Base-by-base conservation (phyloP, 805 yeast species). In the Kodamaea restingae region DNA sequence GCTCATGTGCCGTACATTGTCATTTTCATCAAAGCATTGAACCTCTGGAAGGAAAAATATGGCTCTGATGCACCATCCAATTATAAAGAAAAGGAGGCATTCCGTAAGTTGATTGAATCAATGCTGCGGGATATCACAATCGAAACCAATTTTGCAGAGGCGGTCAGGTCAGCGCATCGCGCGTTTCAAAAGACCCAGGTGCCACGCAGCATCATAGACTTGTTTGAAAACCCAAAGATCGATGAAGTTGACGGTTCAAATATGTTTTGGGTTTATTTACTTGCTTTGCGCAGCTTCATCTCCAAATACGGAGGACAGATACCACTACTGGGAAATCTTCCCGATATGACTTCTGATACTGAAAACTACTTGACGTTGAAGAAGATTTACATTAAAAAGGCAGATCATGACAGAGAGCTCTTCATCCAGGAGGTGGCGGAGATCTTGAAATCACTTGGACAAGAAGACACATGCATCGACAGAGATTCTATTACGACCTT, bases 271-370 rank as follows among this genome's bases (percentile, higher is more conserved):
- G 55, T 74, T 2, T 67, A 77, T 14, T 67, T 75, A 0, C 61
- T 58, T 29, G 84, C 88, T 0, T 62, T 87, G 36, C 62, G 70
- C 31, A 43, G 47, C 6, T 88, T 79, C 55, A 68, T 78, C 0
- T 45, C 36, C 0, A 31, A 33, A 29, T 58, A 63, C 15, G 51
- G 57, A 12, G 61, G 65, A 1, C 55, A 62, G 4, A 63, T 86
- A n/a, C 95, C 96, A 0, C 58, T 87, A 2, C 70, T 81, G 2
- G 96, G 95, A 0, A 72, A 65, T 0, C 54, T 90, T 4, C 95
- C 96, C 0, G 98, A 90, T 56, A 91, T 91, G 96, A 83, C 85
- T 15, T 76, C 95, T 0, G 78, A 80, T 44, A 81, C 96, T 0
- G 58, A 61, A 7, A 67, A 67, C 40, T 91, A 84, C 55, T 66